phyloP scores from a whole-genome alignment of 1,284 basidiomycete species.

The Tremellales sp. region DNA sequence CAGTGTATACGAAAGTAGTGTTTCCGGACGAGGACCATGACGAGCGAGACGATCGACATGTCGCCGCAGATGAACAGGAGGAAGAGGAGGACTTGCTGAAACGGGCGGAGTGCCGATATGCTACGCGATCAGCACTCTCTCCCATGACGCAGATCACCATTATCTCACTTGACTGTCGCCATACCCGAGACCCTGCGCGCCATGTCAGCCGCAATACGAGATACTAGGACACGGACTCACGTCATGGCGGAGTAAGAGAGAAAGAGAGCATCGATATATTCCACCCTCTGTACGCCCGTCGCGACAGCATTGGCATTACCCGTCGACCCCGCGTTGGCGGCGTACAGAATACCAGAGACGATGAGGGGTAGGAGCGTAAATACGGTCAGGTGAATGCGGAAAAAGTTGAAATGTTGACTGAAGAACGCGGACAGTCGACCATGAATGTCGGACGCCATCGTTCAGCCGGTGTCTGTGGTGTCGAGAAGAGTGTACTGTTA shows the following conservation, averaged over 20 bases:
- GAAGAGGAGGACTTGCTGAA: conserved; percentile 36
- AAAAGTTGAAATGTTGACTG: too few relatives aligned
- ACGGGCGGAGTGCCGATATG: conserved; percentile 27
- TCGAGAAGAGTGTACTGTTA: too few relatives aligned
- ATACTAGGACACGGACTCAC: conserved; percentile 14
- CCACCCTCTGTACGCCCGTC: conserved; percentile 21
- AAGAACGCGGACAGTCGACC: too few relatives aligned
- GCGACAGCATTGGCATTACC: conserved; percentile 20
- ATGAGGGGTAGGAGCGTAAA: conserved; percentile 36
- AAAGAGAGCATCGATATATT: conserved; percentile 32
- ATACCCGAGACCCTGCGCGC: conserved; percentile 24
- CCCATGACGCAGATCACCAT: neutral
- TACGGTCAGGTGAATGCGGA: conserved; percentile 32
- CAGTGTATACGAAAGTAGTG: conserved; percentile 30
- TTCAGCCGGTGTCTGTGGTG: too few relatives aligned
- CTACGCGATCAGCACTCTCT: conserved; percentile 8
- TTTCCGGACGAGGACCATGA: conserved; percentile 38
- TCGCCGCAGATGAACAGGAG: conserved; percentile 38
- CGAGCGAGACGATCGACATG: conserved; percentile 24
- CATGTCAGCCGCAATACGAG: neutral
- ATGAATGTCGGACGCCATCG: too few relatives aligned
- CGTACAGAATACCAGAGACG: conserved; percentile 29
- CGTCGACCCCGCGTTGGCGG: conserved; percentile 17
- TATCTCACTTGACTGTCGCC: conserved; percentile 29
- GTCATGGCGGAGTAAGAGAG: conserved; percentile 36